Percentiles rank a stretch among this genome's conserved stretches.
These are phyloP conservation scores for Panicum miliaceum DNA, from an alignment of 176 grass and related monocot genomes.

Conservation along the genomic window DNA sequence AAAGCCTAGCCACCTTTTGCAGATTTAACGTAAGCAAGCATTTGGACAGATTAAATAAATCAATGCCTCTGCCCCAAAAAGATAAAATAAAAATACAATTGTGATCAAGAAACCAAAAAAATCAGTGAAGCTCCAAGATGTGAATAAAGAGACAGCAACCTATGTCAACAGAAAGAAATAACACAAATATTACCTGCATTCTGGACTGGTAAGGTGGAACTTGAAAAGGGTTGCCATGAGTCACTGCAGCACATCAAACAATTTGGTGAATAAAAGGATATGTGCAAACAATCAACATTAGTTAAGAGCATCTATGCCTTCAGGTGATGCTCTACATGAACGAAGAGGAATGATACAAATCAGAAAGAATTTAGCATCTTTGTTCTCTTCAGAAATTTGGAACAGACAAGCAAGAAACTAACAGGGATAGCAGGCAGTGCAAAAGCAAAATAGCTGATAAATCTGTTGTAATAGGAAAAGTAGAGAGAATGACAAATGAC, in stretches of 20 bases:
- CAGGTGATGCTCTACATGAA: neutral
- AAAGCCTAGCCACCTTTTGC: neutral
- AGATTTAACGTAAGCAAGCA: neutral
- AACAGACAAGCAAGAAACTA: constrained; percentile 1
- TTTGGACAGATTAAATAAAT: constrained; percentile 13
- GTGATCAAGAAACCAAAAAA: constrained; percentile 5
- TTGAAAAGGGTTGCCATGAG: constrained; percentile 73
- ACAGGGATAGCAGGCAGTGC: neutral
- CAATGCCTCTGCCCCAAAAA: neutral
- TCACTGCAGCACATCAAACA: constrained; percentile 53
- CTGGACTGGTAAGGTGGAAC: constrained; percentile 43
- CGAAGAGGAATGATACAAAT: constrained; percentile 2
- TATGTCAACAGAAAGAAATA: neutral
- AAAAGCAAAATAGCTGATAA: constrained; percentile 13
- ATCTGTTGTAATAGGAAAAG: too few species aligned
- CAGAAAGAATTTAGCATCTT: neutral
- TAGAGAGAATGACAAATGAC: too few species aligned
- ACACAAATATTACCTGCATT: constrained; percentile 58
- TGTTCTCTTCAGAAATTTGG: neutral
- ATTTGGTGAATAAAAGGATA: constrained; percentile 35
- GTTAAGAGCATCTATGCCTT: constrained; percentile 31
- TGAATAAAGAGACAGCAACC: neutral
- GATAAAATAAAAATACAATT: neutral
- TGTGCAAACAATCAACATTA: constrained; percentile 5
- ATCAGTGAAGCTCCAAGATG: neutral